A percentile compares a stretch with the other conserved stretches of the same genome.
Evolutionary conservation across 352 stramenopile species (phyloP).

Genomic region (Phytophthora citricola): DNA sequence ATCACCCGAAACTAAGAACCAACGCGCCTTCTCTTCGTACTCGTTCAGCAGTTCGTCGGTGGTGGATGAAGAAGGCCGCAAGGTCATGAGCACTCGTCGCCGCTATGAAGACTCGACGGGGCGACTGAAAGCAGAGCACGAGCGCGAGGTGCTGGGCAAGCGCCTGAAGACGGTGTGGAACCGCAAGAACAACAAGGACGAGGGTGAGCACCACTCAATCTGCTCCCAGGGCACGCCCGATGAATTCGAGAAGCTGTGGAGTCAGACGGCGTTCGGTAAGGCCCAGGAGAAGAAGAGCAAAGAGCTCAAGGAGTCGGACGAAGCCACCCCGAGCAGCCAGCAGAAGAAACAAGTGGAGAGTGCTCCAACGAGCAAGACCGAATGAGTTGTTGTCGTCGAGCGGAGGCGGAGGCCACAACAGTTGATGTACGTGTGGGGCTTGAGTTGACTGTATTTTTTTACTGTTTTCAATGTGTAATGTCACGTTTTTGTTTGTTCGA

Average conservation of each 20-base stretch:
- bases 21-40: slow-evolving; percentile 77
- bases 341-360: slow-evolving; percentile 32
- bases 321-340: slow-evolving; percentile 14
- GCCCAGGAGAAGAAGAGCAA: slow-evolving; percentile 68
- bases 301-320: slow-evolving; percentile 54
- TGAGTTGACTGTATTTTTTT: not conserved
- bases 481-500: too few relatives aligned
- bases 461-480: too few relatives aligned
- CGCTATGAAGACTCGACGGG: slow-evolving; percentile 87
- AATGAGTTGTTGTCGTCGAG: slow-evolving; percentile 1
- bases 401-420: too few relatives aligned
- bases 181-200: slow-evolving; percentile 64
- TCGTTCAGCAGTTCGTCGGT: slow-evolving; percentile 81
- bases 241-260: slow-evolving; percentile 83
- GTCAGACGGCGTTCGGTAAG: slow-evolving; percentile 72
- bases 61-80: slow-evolving; percentile 69
- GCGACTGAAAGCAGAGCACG: slow-evolving; percentile 83
- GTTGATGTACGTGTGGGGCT: not conserved
- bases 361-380: slow-evolving; percentile 18
- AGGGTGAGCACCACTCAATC: slow-evolving; percentile 70
- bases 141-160: slow-evolving; percentile 71
- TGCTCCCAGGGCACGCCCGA: slow-evolving; percentile 61
- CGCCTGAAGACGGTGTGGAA: slow-evolving; percentile 83
- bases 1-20: slow-evolving; percentile 34
- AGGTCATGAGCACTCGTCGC: slow-evolving; percentile 72